Evolutionary conservation across 2,329 filamentous ascomycete species (phyloP), one percentile per base, ranked within the genome.

Genomic region (Alternaria gaisen): DNA sequence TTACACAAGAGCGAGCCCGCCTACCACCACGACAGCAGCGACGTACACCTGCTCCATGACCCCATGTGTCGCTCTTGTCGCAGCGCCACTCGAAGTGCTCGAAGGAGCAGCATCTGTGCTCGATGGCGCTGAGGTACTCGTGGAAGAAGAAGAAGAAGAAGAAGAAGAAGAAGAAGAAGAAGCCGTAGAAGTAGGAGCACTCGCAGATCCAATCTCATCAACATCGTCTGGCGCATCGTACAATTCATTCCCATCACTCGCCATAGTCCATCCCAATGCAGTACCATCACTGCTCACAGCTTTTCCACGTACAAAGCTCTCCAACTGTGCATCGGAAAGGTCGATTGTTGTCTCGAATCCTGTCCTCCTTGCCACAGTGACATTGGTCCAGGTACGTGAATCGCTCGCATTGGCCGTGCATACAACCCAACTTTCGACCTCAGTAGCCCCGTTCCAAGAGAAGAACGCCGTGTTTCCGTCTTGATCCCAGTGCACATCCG

Each of bases 391-490:
- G 2, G 50, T 50, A 32, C 51, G 42, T 3, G 61, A 54, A 52
- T 70, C 51, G 14, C 61, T 63, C 16, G 53, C 36, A 47, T 69
- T 65, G 12, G 61, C 65, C 10, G 67, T 65, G 38, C 79, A 74
- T 12, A 81, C 61, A 11, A 56, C 56, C 72, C 71, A 74, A 7
- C 42, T 58, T 22, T 70, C 65, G 16, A 72, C 64, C 16, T 74
- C 70, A 1, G 69, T 71, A 5, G 68, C 70, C 4, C 72, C 70
- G 44, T 75, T 75, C 70, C 72, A 75, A 6, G 58, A 65, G n/a
- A 71, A 65, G 53, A 68, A 75, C 5, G 60, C 61, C 8, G 24
- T 61, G 18, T 56, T 63, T 11, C 30, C 57, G 10, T 66, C 58
- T 28, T 53, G 44, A 30, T 64, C 58, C 42, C 50, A 68, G 41